phyloP scores from a whole-genome alignment of 495 filamentous ascomycete genomes.

The Aspergillus sclerotioniger region DNA sequence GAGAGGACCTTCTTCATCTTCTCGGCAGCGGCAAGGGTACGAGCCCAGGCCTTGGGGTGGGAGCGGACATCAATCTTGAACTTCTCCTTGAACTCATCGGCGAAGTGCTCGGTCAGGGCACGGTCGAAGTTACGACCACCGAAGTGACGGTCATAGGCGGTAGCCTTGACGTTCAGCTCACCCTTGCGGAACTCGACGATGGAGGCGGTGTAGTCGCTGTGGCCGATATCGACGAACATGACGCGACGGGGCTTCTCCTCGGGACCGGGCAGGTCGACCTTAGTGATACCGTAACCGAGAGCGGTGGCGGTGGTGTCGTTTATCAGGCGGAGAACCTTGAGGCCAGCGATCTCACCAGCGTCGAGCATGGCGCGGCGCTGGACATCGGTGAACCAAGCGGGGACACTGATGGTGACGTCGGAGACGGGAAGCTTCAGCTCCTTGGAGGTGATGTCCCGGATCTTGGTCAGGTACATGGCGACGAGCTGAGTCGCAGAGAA shows the following conservation, averaged over 20 bases:
- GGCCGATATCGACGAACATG: conserved; percentile 91
- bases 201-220: conserved; percentile 91
- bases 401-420: conserved; percentile 91
- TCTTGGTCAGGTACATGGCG: conserved; percentile 93
- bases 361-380: conserved; percentile 89
- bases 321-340: conserved; percentile 90
- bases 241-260: conserved; percentile 95
- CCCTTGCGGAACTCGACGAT: conserved; percentile 98
- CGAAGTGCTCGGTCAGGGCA: conserved; percentile 90
- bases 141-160: conserved; percentile 93
- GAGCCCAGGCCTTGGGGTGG: conserved; percentile 83
- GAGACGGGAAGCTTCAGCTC: conserved; percentile 93
- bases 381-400: conserved; percentile 94
- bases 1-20: conserved; percentile 99
- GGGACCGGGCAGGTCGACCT: conserved; percentile 79
- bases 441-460: conserved; percentile 79
- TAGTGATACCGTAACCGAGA: conserved; percentile 96
- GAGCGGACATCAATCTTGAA: conserved; percentile 87
- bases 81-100: conserved; percentile 89
- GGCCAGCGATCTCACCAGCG: conserved; percentile 88
- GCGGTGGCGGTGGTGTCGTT: conserved; percentile 98
- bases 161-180: conserved; percentile 88
- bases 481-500: conserved; percentile 90
- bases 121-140: conserved; percentile 97
- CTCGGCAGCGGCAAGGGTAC: conserved; percentile 84